A percentile compares a stretch with the other conserved stretches of the same genome.
phyloP scores from a whole-genome alignment of 371 early-diverging fungal genomes.

The Rhizopus sp. region DNA sequence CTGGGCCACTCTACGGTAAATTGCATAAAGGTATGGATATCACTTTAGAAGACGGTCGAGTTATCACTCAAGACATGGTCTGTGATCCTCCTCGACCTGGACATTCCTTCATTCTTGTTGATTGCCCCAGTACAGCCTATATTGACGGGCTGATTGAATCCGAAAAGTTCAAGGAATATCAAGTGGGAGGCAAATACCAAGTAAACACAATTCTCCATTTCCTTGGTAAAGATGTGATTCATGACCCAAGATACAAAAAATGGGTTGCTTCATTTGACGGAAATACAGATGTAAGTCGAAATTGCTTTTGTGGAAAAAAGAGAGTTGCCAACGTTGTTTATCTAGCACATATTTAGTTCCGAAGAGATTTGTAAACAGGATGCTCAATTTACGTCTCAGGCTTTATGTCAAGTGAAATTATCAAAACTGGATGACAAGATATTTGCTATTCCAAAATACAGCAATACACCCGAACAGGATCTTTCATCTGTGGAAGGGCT shows the following conservation, averaged over 20 bases:
- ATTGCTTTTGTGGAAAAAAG: neutral
- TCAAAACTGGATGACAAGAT: slow-evolving; percentile 59
- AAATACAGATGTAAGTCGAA: slow-evolving; percentile 55
- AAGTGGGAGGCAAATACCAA: slow-evolving; percentile 20
- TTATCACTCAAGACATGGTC: slow-evolving; percentile 76
- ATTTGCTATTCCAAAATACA: slow-evolving; percentile 69
- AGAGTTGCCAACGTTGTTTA: neutral
- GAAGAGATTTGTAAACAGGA: slow-evolving; percentile 58
- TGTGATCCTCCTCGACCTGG: slow-evolving; percentile 43
- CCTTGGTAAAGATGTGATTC: slow-evolving; percentile 66
- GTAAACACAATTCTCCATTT: slow-evolving; percentile 69
- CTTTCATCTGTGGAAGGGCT: slow-evolving; percentile 19
- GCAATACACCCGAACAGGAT: slow-evolving; percentile 35
- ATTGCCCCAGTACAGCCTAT: slow-evolving; percentile 75
- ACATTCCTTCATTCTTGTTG: slow-evolving; percentile 78
- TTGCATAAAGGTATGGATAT: slow-evolving; percentile 75
- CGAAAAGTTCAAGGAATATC: slow-evolving; percentile 48
- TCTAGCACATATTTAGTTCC: slow-evolving; percentile 69
- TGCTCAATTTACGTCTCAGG: slow-evolving; percentile 61
- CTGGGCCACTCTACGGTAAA: slow-evolving; percentile 71
- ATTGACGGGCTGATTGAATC: slow-evolving; percentile 58
- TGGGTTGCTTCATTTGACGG: slow-evolving; percentile 78
- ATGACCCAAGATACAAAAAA: slow-evolving; percentile 63
- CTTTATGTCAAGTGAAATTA: slow-evolving; percentile 57
- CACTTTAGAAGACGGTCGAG: slow-evolving; percentile 65